Evolutionary conservation across 257 asterid genomes (phyloP).

Genomic region (Mitragyna speciosa): DNA sequence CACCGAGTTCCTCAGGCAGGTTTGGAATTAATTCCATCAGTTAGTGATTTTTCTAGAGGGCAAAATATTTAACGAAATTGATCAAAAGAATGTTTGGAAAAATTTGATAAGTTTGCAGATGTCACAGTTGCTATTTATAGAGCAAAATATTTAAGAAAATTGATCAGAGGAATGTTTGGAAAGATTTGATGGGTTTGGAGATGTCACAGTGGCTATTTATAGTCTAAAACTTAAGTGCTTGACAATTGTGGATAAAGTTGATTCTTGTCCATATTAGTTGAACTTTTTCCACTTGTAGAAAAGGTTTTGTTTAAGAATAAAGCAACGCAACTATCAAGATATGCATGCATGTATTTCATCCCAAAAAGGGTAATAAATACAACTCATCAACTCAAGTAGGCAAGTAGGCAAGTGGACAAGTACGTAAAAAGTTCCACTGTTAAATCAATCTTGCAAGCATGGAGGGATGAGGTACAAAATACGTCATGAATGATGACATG

Average conservation of each 20-base stretch:
- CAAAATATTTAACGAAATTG: too few species aligned
- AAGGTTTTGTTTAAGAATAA: too few species aligned
- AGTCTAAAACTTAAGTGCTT: not conserved
- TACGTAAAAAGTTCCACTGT: too few species aligned
- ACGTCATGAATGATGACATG: too few species aligned
- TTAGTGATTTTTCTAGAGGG: not conserved
- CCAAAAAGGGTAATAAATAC: not conserved
- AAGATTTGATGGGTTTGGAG: not conserved
- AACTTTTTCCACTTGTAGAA: not conserved
- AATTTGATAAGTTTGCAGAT: too few species aligned
- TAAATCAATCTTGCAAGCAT: too few species aligned
- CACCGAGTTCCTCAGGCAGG: not conserved
- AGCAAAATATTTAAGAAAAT: not conserved
- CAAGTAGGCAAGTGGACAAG: not conserved
- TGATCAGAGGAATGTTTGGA: not conserved
- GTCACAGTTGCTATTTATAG: too few species aligned
- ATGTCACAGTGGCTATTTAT: not conserved
- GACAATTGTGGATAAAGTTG: not conserved
- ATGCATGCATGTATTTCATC: not conserved
- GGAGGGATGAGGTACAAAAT: too few species aligned
- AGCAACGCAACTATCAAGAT: not conserved
- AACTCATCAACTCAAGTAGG: not conserved
- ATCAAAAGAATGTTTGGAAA: too few species aligned
- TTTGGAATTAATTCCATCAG: not conserved
- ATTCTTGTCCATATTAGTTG: not conserved